Evolutionary conservation across 1,284 basidiomycete species (phyloP).

Genomic region (Fereydounia khargensis): DNA sequence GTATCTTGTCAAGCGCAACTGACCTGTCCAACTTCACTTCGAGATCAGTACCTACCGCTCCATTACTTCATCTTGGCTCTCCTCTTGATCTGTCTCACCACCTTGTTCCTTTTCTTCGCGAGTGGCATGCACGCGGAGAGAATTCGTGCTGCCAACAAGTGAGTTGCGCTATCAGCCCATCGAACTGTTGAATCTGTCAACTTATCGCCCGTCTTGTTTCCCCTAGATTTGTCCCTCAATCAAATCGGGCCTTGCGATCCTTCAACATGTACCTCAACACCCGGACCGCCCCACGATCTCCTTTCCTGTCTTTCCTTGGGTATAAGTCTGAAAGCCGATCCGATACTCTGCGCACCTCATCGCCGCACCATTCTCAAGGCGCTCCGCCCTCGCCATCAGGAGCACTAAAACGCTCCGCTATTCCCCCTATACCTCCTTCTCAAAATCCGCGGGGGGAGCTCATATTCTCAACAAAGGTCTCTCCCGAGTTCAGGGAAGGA

Average conservation of each 20-base stretch:
- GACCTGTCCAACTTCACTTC: no score
- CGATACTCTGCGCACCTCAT: no score
- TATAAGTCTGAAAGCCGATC: no score
- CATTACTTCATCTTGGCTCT: constrained; percentile 42
- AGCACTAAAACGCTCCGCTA: constrained; percentile 35
- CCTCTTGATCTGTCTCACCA: constrained; percentile 63
- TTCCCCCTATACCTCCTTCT: constrained; percentile 82
- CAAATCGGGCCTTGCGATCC: constrained; percentile 82
- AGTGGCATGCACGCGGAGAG: constrained; percentile 95
- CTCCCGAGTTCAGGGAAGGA: constrained; percentile 76
- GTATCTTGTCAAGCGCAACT: no score
- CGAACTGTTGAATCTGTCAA: no score
- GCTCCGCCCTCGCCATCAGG: background rate
- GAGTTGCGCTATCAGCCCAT: constrained; percentile 58
- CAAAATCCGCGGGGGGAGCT: constrained; percentile 90
- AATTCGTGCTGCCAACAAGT: constrained; percentile 93
- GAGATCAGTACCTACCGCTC: constrained; percentile 18
- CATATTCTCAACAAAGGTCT: constrained; percentile 87
- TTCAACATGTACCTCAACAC: constrained; percentile 98
- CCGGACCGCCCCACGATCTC: constrained; percentile 67
- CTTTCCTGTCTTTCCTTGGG: constrained; percentile 3
- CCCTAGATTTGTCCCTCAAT: constrained; percentile 97
- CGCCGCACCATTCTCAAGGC: no score
- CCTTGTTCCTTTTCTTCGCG: constrained; percentile 89
- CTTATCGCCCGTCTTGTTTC: constrained; percentile 21